phyloP scores from a whole-genome alignment of 2,329 filamentous ascomycete species.

The Metarhizium album region DNA sequence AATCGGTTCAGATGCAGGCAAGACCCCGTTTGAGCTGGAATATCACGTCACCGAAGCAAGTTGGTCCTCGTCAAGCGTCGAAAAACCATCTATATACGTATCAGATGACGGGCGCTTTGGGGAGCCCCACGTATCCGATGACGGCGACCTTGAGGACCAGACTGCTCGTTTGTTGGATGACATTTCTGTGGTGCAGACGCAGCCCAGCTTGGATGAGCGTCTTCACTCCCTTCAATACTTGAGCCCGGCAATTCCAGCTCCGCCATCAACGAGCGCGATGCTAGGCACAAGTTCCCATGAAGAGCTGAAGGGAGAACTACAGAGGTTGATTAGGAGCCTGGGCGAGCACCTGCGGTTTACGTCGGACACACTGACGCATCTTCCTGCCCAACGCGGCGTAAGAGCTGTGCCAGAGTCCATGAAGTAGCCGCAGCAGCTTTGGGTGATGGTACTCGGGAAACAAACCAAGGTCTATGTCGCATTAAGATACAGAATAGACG shows the following conservation, averaged over 20 bases:
- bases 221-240: neutral
- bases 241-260: neutral
- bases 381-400: neutral
- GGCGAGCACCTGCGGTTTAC: conserved; percentile 1
- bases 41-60: conserved; percentile 47
- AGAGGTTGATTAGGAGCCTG: neutral
- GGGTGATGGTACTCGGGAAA: no score
- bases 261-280: neutral
- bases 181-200: neutral
- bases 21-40: conserved; percentile 50
- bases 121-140: conserved; percentile 3
- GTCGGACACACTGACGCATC: neutral
- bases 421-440: neutral
- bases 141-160: neutral
- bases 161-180: neutral
- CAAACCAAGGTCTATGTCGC: no score
- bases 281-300: neutral
- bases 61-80: conserved; percentile 22
- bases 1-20: conserved; percentile 43
- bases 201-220: neutral
- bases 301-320: neutral
- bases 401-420: neutral
- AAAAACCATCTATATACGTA: conserved; percentile 49
- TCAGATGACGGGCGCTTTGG: conserved; percentile 43
- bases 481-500: no score